Evolutionary conservation across 371 early-diverging fungal genomes (phyloP).

Genomic region (Zychaea mexicana): DNA sequence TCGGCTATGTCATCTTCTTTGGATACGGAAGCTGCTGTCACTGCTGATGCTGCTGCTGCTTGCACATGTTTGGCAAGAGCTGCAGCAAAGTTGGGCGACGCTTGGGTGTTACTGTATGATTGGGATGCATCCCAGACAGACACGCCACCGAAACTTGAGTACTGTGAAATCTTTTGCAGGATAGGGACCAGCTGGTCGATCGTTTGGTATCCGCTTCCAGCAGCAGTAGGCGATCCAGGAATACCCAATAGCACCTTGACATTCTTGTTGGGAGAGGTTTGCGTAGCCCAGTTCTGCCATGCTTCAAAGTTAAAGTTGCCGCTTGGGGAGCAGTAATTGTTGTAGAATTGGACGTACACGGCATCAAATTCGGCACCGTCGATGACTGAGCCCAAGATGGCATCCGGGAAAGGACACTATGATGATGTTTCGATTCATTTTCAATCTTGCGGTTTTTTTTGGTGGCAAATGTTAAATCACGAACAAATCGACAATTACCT

Average conservation of each 20-base stretch:
- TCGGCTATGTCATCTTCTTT: too few relatives aligned
- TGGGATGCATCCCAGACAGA: slow-evolving; percentile 69
- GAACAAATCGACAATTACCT: too few relatives aligned
- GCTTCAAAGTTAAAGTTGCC: slow-evolving; percentile 66
- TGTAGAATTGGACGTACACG: slow-evolving; percentile 76
- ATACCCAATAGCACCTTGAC: slow-evolving; percentile 63
- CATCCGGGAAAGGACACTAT: slow-evolving; percentile 70
- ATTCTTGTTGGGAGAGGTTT: slow-evolving; percentile 57
- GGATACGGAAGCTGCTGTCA: too few relatives aligned
- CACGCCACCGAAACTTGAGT: slow-evolving; percentile 66
- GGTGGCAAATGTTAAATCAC: neutral
- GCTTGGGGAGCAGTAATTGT: slow-evolving; percentile 66
- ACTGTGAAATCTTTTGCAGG: slow-evolving; percentile 35
- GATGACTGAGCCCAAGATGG: slow-evolving; percentile 43
- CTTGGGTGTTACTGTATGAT: slow-evolving; percentile 33
- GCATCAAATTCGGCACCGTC: slow-evolving; percentile 55
- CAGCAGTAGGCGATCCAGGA: slow-evolving; percentile 64
- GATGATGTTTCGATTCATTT: neutral
- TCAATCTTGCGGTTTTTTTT: neutral
- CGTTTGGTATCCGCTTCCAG: slow-evolving; percentile 62
- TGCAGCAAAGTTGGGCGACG: slow-evolving; percentile 31
- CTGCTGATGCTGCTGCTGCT: neutral
- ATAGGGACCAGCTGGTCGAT: slow-evolving; percentile 35
- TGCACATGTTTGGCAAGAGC: slow-evolving; percentile 1
- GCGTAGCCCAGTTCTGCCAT: slow-evolving; percentile 62